Percentiles rank a stretch among this genome's conserved stretches.
phyloP scores from a whole-genome alignment of 1,139 yeast genomes.

The Pneumocystis oryctolagi region DNA sequence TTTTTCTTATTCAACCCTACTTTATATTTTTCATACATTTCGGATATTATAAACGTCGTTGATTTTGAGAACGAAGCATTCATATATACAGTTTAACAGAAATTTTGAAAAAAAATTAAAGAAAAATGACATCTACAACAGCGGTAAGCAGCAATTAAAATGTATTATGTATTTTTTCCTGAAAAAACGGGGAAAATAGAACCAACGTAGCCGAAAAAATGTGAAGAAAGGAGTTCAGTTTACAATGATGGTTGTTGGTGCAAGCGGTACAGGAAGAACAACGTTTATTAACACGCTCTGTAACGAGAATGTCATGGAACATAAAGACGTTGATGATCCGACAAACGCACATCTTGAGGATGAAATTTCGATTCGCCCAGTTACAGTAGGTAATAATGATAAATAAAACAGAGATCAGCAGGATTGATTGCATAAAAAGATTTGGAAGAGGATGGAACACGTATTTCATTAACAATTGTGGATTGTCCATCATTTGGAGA shows the following conservation, averaged over 20 bases:
- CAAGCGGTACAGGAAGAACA: conserved; percentile 67
- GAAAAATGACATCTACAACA: not conserved
- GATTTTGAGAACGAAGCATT: not conserved
- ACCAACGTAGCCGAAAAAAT: conserved; percentile 40
- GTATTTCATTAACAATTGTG: conserved; percentile 66
- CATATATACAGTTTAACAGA: not conserved
- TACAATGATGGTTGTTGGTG: conserved; percentile 64
- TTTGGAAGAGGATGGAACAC: conserved; percentile 42
- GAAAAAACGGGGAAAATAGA: not conserved
- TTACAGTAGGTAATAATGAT: conserved; percentile 26
- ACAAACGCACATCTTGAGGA: conserved; percentile 33
- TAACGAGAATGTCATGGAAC: conserved; percentile 57
- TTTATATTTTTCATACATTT: not conserved
- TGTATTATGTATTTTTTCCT: not conserved
- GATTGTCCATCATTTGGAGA: conserved; percentile 95
- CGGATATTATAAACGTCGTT: not conserved
- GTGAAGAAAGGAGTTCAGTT: conserved; percentile 74
- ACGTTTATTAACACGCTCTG: conserved; percentile 74
- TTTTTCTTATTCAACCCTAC: not conserved
- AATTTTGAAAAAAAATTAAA: not conserved
- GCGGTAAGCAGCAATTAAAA: not conserved
- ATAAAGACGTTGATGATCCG: conserved; percentile 28
- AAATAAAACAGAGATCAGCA: not conserved
- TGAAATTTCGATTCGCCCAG: conserved; percentile 34
- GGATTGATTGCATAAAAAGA: conserved; percentile 6